Percentiles rank a stretch among this genome's conserved stretches.
Evolutionary conservation across 202 grass and related monocot species (phyloP).

Genomic region (Zoysia matrella): DNA sequence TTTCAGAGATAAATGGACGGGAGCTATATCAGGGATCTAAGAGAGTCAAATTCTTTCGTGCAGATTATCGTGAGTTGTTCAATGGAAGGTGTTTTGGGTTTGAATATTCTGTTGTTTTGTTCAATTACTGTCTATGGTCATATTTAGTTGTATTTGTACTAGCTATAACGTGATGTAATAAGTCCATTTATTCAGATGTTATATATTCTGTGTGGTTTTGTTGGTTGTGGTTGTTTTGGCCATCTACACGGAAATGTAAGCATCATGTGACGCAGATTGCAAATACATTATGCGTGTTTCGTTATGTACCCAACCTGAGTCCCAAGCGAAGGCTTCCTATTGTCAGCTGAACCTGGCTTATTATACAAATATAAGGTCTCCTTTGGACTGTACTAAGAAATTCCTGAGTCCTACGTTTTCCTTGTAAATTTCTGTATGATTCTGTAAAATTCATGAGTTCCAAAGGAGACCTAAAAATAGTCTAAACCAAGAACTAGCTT

Average conservation of each 20-base stretch:
- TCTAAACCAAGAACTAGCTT: background rate
- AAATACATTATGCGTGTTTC: background rate
- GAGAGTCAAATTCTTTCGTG: background rate
- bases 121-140: background rate
- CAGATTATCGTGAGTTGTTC: background rate
- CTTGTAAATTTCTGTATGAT: too few relatives aligned
- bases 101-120: background rate
- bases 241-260: background rate
- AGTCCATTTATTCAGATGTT: background rate
- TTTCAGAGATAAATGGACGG: background rate
- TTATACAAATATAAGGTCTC: background rate
- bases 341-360: background rate
- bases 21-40: background rate
- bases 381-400: too few relatives aligned
- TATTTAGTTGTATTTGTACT: background rate
- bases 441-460: too few relatives aligned
- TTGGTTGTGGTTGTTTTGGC: background rate
- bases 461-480: background rate
- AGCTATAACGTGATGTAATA: background rate
- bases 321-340: background rate
- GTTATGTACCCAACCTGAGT: background rate
- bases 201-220: background rate
- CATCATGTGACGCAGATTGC: background rate
- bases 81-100: background rate
- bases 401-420: too few relatives aligned